phyloP scores from a whole-genome alignment of 1,284 basidiomycete genomes.

The Ustilago trichophora region DNA sequence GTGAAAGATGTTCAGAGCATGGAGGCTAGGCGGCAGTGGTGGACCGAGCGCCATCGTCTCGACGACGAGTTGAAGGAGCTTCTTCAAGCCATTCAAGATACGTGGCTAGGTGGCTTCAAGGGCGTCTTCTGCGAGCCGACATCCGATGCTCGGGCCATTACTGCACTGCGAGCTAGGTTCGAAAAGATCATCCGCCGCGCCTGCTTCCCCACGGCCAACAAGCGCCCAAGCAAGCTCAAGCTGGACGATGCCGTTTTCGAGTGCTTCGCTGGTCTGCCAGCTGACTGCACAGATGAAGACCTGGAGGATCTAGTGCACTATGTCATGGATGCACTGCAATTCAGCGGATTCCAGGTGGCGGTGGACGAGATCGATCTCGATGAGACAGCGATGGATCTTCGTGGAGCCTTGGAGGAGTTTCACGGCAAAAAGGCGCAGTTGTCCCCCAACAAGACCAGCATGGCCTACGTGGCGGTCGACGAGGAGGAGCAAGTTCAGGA shows the following conservation, averaged over 20 bases:
- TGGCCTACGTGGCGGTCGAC: slow-evolving; percentile 25
- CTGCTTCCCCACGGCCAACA: slow-evolving; percentile 69
- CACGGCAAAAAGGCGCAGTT: slow-evolving; percentile 33
- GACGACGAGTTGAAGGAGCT: slow-evolving; percentile 81
- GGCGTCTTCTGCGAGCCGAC: slow-evolving; percentile 46
- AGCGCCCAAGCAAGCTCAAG: slow-evolving; percentile 69
- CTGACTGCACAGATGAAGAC: slow-evolving; percentile 84
- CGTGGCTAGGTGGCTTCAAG: slow-evolving; percentile 97
- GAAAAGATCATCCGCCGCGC: slow-evolving; percentile 64
- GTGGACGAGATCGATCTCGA: slow-evolving; percentile 92
- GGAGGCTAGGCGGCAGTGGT: slow-evolving; percentile 78
- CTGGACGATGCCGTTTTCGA: slow-evolving; percentile 79
- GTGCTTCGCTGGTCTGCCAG: slow-evolving; percentile 83
- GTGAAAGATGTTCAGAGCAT: slow-evolving; percentile 78
- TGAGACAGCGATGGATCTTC: slow-evolving; percentile 71
- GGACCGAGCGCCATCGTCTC: slow-evolving; percentile 79
- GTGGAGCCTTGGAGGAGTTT: slow-evolving; percentile 55
- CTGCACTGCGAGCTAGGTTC: slow-evolving; percentile 35
- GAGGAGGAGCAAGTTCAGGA: slow-evolving; percentile 70
- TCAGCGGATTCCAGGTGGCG: slow-evolving; percentile 86
- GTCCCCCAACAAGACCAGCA: slow-evolving; percentile 35
- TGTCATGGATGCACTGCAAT: slow-evolving; percentile 90
- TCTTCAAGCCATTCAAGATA: slow-evolving; percentile 86
- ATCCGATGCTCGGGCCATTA: slow-evolving; percentile 18
- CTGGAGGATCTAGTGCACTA: slow-evolving; percentile 94